These are phyloP conservation scores for Breynia disticha DNA, from an alignment of 441 rosid genomes.

Conservation along the genomic window DNA sequence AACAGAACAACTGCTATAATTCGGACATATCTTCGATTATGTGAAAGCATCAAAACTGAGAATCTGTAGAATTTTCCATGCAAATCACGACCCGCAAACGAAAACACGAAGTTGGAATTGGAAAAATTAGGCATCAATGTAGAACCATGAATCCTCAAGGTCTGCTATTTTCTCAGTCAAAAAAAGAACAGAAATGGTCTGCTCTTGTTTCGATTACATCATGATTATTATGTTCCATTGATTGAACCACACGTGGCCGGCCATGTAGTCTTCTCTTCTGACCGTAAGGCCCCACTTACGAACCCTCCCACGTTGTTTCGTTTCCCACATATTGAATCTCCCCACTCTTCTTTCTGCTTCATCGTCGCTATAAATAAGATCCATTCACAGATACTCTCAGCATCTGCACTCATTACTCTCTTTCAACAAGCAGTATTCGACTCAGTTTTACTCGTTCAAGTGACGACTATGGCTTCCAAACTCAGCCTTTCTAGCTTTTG, in stretches of 20 bases:
- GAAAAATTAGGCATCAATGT: too few relatives aligned
- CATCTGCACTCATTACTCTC: background rate
- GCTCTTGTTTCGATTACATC: too few relatives aligned
- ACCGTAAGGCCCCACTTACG: background rate
- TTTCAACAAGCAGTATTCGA: background rate
- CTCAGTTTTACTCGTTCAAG: background rate
- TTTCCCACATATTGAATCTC: background rate
- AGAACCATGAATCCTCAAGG: too few relatives aligned
- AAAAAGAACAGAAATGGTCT: too few relatives aligned
- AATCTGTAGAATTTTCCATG: too few relatives aligned
- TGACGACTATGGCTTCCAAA: background rate
- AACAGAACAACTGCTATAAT: too few relatives aligned
- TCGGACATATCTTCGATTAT: too few relatives aligned
- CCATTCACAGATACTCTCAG: background rate
- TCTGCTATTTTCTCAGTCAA: too few relatives aligned
- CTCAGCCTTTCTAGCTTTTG: slow-evolving; percentile 3
- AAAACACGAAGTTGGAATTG: too few relatives aligned
- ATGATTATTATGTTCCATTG: background rate
- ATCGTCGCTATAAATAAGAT: background rate
- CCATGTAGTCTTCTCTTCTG: background rate
- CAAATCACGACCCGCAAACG: too few relatives aligned
- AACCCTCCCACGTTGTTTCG: slow-evolving; percentile 13
- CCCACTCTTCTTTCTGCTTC: background rate
- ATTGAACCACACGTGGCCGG: slow-evolving; percentile 6
- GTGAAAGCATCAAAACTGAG: too few relatives aligned